These are phyloP conservation scores for Castanea sativa DNA, from an alignment of 306 rosid species.

Conservation along the genomic window DNA sequence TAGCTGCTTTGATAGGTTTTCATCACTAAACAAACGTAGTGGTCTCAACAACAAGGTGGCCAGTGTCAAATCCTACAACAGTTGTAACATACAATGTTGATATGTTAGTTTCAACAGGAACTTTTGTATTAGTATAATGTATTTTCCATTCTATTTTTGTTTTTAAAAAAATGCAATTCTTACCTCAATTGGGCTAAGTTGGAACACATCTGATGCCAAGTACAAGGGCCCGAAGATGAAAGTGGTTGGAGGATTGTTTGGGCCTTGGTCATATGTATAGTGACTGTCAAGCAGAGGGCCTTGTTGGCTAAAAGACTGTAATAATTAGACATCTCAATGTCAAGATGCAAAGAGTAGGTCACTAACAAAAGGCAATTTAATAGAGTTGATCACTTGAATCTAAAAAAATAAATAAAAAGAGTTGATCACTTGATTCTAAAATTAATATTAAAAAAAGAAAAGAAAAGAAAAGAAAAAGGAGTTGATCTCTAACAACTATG, in stretches of 20 bases:
- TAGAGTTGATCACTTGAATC: too few species aligned
- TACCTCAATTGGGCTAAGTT: constrained; percentile 26
- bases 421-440: too few species aligned
- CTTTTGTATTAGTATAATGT: not conserved
- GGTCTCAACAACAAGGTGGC: constrained; percentile 40
- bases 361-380: too few species aligned
- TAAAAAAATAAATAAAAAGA: too few species aligned
- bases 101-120: too few species aligned
- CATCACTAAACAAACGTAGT: constrained; percentile 17
- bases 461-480: too few species aligned
- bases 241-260: constrained; percentile 34
- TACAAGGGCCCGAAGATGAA: constrained; percentile 25
- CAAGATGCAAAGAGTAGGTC: too few species aligned
- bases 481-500: too few species aligned
- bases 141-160: not conserved
- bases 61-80: constrained; percentile 25
- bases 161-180: too few species aligned
- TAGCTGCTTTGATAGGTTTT: constrained; percentile 26
- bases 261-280: constrained; percentile 21
- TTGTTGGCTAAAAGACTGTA: constrained; percentile 4
- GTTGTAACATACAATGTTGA: not conserved
- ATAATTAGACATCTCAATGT: not conserved
- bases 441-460: too few species aligned
- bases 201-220: constrained; percentile 18
- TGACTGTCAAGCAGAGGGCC: constrained; percentile 7